Conservation (phyloP, 257 asterid genomes). For the Agastache rugosa region DNA sequence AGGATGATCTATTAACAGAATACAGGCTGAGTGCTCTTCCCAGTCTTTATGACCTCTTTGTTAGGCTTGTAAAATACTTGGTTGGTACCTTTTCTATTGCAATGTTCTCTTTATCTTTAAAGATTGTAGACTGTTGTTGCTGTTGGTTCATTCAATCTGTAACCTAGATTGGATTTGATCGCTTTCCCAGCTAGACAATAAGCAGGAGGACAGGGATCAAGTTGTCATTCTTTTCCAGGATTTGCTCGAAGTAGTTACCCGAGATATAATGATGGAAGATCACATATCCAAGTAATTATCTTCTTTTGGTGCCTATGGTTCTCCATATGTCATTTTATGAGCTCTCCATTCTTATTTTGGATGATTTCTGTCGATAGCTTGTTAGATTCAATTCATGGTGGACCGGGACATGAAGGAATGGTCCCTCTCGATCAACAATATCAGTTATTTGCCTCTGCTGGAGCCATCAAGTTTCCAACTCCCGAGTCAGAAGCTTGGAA, state of each 20-base stretch:
- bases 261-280: conserved; percentile 98
- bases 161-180: conserved; percentile 30
- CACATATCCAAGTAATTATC: conserved; percentile 73
- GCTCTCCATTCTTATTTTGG: not conserved
- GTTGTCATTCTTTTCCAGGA: conserved; percentile 99
- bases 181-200: conserved; percentile 75
- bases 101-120: conserved; percentile 14
- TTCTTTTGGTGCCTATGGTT: conserved; percentile 32
- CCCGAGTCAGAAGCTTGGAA: conserved; percentile 98
- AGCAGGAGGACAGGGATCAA: conserved; percentile 93
- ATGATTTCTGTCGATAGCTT: conserved; percentile 51
- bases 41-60: conserved; percentile 82
- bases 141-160: conserved; percentile 20
- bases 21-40: conserved; percentile 88
- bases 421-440: conserved; percentile 86
- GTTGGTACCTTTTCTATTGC: conserved; percentile 50
- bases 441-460: conserved; percentile 98
- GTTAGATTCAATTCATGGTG: conserved; percentile 88
- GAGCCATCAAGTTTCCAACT: conserved; percentile 90
- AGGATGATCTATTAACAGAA: conserved; percentile 61
- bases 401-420: conserved; percentile 84
- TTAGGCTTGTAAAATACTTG: conserved; percentile 92
- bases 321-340: not conserved
- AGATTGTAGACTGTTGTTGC: conserved; percentile 11
- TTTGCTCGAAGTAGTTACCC: conserved; percentile 95